phyloP scores from a whole-genome alignment of 352 stramenopile species.

The Pelagophyceae sp. region DNA sequence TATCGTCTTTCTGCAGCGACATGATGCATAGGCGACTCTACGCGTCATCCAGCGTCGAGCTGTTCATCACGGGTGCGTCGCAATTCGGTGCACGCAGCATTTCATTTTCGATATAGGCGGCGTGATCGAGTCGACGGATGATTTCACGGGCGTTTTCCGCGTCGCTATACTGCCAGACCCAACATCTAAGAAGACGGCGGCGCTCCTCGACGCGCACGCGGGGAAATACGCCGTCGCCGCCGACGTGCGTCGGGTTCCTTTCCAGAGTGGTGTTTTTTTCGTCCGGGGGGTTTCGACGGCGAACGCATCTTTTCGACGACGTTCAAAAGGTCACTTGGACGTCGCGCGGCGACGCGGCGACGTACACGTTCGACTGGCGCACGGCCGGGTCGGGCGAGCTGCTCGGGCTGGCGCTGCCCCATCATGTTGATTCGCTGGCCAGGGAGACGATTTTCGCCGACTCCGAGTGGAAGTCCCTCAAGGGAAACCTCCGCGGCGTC shows the following conservation, averaged over 20 bases:
- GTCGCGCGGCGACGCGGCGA: not conserved
- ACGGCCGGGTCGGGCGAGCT: not conserved
- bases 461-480: not conserved
- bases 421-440: not conserved
- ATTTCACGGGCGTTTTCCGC: not conserved
- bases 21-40: slow-evolving; percentile 6
- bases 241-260: not conserved
- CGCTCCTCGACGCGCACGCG: not conserved
- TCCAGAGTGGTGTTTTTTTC: no score
- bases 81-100: no score
- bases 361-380: not conserved
- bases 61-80: not conserved
- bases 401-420: not conserved
- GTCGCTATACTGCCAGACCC: not conserved
- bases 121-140: not conserved
- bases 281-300: no score
- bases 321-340: no score
- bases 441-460: not conserved
- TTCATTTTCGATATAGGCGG: not conserved
- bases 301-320: no score
- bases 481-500: not conserved
- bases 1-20: no score
- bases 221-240: not conserved
- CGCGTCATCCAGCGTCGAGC: not conserved
- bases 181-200: not conserved